Evolutionary conservation across 108 stramenopile species (phyloP).

Genomic region (Stephanodiscus minutulus): DNA sequence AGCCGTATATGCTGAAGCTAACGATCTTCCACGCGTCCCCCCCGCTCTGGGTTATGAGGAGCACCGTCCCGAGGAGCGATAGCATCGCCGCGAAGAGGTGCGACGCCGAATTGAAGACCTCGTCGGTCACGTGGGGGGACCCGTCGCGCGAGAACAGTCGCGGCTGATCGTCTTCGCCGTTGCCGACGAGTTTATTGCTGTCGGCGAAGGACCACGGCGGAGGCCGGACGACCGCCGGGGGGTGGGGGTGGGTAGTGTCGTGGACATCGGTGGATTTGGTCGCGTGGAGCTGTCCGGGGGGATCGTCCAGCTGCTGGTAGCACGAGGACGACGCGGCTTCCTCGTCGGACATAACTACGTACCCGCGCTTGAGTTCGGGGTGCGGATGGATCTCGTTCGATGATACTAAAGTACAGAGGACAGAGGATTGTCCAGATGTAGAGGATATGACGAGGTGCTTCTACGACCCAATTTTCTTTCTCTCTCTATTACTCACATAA

Average conservation of each 20-base stretch:
- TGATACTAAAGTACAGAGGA: too few species aligned
- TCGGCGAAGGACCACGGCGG: constrained; percentile 43
- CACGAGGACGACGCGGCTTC: background rate
- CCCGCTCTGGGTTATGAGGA: constrained; percentile 47
- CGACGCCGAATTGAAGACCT: constrained; percentile 74
- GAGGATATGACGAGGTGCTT: too few species aligned
- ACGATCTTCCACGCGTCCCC: constrained; percentile 78
- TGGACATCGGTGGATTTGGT: too few species aligned
- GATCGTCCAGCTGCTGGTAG: background rate
- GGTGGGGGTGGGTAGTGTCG: background rate
- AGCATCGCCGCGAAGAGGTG: constrained; percentile 72
- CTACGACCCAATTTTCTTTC: too few species aligned
- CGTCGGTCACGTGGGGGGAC: constrained; percentile 66
- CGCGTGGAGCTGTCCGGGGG: background rate
- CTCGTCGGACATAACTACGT: background rate
- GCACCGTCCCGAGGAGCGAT: constrained; percentile 57
- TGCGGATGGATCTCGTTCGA: background rate
- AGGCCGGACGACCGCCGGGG: background rate
- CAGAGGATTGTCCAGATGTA: too few species aligned
- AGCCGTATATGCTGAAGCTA: constrained; percentile 70
- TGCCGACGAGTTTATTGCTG: background rate
- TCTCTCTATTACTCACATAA: too few species aligned
- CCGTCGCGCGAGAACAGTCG: constrained; percentile 61
- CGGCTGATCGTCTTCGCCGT: constrained; percentile 10
- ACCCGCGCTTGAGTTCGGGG: too few species aligned